These are phyloP conservation scores for Picochlorum sp. DNA, from an alignment of 139 green algal species.

Conservation along the genomic window DNA sequence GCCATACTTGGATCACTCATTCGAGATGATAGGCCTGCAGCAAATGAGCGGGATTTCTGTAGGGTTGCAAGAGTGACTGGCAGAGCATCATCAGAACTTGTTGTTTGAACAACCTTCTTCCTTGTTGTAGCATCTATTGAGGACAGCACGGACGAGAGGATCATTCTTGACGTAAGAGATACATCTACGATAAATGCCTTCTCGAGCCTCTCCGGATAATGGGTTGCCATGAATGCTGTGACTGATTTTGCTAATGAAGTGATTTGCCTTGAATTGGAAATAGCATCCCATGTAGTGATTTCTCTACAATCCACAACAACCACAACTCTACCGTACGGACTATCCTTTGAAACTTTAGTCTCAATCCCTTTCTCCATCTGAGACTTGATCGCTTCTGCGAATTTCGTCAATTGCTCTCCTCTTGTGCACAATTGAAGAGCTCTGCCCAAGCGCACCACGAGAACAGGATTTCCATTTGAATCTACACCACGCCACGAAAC, in stretches of 20 bases:
- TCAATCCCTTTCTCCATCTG: conserved; percentile 19
- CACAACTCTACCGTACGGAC: conserved; percentile 12
- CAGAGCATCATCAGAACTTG: conserved; percentile 6
- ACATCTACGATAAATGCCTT: conserved; percentile 36
- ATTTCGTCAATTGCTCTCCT: conserved; percentile 8
- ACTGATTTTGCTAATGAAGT: conserved; percentile 24
- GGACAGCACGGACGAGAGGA: conserved; percentile 17
- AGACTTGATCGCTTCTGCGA: conserved; percentile 16
- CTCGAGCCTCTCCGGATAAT: conserved; percentile 36
- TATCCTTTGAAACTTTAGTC: neutral
- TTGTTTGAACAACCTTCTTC: conserved; percentile 20
- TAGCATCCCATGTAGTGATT: conserved; percentile 6
- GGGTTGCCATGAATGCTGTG: conserved; percentile 17
- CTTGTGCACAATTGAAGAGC: conserved; percentile 30
- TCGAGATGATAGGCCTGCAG: neutral
- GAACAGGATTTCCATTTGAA: conserved; percentile 24
- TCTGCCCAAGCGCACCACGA: conserved; percentile 29
- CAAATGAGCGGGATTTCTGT: conserved; percentile 9
- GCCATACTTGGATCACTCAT: neutral
- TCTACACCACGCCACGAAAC: conserved; percentile 31
- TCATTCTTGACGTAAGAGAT: conserved; percentile 26
- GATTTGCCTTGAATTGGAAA: conserved; percentile 25
- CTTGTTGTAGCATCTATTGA: conserved; percentile 23
- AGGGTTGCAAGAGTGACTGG: conserved; percentile 25
- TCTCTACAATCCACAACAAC: conserved; percentile 30